Evolutionary conservation across 495 filamentous ascomycete genomes (phyloP).

Genomic region (Recurvomyces mirabilis): DNA sequence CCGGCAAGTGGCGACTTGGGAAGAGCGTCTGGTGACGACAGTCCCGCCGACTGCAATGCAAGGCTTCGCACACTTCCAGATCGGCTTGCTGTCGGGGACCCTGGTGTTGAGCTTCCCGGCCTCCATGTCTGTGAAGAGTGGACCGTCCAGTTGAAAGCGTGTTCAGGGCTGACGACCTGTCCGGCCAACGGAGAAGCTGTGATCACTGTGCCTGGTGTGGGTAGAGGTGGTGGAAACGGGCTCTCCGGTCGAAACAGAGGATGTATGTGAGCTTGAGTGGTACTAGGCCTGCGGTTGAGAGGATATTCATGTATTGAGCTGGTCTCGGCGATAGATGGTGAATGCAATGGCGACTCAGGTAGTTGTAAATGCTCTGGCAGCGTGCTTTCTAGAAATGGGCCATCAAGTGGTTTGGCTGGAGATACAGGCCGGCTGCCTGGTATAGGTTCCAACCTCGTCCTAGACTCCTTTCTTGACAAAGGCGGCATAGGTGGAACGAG

Average conservation of each 20-base stretch:
- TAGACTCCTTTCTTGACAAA: slow-evolving; percentile 34
- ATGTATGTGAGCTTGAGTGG: slow-evolving; percentile 62
- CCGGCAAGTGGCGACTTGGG: slow-evolving; percentile 1
- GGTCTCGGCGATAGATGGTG: neutral
- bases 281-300: slow-evolving; percentile 10
- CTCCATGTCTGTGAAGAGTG: slow-evolving; percentile 1
- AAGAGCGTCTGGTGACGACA: neutral
- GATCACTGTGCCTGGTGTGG: slow-evolving; percentile 9
- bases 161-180: slow-evolving; percentile 5
- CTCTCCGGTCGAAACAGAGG: slow-evolving; percentile 72
- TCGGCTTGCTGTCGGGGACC: neutral
- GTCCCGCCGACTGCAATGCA: neutral
- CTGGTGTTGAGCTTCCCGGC: slow-evolving; percentile 1
- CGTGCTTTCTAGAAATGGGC: slow-evolving; percentile 15
- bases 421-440: slow-evolving; percentile 42
- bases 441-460: slow-evolving; percentile 47
- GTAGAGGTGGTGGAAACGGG: slow-evolving; percentile 32
- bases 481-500: slow-evolving; percentile 40
- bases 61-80: neutral
- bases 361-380: slow-evolving; percentile 5
- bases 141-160: slow-evolving; percentile 1
- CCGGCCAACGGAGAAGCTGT: slow-evolving; percentile 10
- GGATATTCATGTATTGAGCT: slow-evolving; percentile 9
- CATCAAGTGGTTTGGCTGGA: slow-evolving; percentile 29
- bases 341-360: slow-evolving; percentile 9